These are phyloP conservation scores for Psilocybe tampanensis DNA, from an alignment of 768 basidiomycete species.

Conservation along the genomic window DNA sequence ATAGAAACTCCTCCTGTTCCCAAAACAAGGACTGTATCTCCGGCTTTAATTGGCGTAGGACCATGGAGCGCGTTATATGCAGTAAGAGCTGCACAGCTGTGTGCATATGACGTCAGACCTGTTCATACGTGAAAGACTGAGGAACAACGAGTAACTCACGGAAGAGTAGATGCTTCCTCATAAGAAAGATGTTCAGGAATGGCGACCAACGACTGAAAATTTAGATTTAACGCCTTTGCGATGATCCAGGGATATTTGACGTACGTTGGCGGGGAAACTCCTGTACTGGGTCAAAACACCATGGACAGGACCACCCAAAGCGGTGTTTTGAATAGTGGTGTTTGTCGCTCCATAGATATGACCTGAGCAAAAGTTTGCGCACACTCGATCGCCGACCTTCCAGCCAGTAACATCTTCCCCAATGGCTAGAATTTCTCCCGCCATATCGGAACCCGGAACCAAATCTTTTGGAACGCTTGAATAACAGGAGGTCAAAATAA, in stretches of 20 bases:
- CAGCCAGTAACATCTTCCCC: slow-evolving; percentile 47
- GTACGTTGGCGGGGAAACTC: slow-evolving; percentile 36
- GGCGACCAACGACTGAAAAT: slow-evolving; percentile 48
- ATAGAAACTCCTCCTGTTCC: slow-evolving; percentile 63
- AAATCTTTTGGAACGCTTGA: slow-evolving; percentile 23
- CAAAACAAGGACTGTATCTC: slow-evolving; percentile 58
- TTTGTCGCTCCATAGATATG: slow-evolving; percentile 47
- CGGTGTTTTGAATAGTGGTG: slow-evolving; percentile 32
- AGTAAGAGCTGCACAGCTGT: slow-evolving; percentile 58
- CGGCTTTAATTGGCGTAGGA: slow-evolving; percentile 51
- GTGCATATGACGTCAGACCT: too few relatives aligned
- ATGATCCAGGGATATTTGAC: background rate
- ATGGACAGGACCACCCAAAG: slow-evolving; percentile 49
- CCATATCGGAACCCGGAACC: slow-evolving; percentile 51
- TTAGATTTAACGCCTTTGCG: background rate
- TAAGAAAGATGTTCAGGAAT: slow-evolving; percentile 62
- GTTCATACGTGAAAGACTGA: too few relatives aligned
- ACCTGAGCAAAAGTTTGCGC: slow-evolving; percentile 52
- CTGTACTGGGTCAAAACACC: slow-evolving; percentile 59
- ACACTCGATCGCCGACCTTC: slow-evolving; percentile 60
- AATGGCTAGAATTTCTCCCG: slow-evolving; percentile 57
- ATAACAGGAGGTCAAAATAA: background rate
- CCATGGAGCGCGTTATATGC: slow-evolving; percentile 65
- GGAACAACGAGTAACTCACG: slow-evolving; percentile 40
- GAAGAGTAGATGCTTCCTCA: slow-evolving; percentile 66